phyloP scores from a whole-genome alignment of 352 stramenopile genomes.

The Phytopythium chamaehyphon region DNA sequence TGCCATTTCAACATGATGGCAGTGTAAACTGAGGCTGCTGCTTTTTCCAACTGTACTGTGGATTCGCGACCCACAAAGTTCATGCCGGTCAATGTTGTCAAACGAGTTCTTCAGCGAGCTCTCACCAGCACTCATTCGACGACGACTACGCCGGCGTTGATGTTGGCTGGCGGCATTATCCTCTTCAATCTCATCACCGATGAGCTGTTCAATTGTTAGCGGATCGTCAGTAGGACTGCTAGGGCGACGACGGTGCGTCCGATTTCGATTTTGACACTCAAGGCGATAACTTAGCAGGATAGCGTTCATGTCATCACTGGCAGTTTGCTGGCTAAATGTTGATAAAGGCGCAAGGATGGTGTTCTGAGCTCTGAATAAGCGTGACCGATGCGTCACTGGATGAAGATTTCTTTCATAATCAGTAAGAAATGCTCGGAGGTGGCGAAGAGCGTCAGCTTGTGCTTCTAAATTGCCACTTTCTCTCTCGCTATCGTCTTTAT shows the following conservation, averaged over 20 bases:
- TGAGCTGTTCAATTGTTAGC: constrained; percentile 2
- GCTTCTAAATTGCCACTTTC: background rate
- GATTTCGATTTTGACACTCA: background rate
- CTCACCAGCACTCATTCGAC: background rate
- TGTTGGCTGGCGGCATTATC: too few relatives aligned
- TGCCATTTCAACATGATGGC: background rate
- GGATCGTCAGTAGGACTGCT: background rate
- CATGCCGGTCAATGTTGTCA: background rate
- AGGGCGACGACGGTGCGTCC: background rate
- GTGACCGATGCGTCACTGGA: constrained; percentile 20
- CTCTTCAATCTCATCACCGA: background rate
- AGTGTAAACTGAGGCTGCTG: background rate
- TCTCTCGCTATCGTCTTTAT: background rate
- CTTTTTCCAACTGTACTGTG: background rate
- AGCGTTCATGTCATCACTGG: constrained; percentile 1
- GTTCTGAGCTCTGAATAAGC: constrained; percentile 22
- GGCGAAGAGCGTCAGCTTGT: background rate
- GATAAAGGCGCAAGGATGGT: constrained; percentile 25
- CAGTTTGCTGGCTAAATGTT: constrained; percentile 15
- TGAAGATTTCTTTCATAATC: constrained; percentile 23
- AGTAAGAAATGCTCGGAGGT: constrained; percentile 29
- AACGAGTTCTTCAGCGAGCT: constrained; percentile 1
- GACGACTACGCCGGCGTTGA: background rate
- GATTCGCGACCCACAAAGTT: background rate
- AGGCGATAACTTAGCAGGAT: constrained; percentile 1